Conservation (phyloP, 1,284 basidiomycete species). For the Puccinia hordei region DNA sequence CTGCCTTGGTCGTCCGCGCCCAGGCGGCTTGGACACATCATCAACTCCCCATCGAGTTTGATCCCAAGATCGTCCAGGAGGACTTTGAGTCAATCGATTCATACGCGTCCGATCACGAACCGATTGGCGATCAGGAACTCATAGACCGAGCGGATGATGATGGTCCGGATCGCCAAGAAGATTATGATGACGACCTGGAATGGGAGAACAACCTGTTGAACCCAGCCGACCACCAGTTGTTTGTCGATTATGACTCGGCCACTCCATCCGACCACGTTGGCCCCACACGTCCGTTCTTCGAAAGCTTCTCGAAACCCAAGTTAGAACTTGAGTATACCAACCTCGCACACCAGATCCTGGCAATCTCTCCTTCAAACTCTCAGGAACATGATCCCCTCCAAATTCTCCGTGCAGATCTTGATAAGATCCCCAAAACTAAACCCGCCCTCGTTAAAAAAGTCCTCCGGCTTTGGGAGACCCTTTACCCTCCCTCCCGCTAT, state of each 20-base stretch:
- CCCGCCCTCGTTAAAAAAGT: slow-evolving; percentile 16
- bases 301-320: slow-evolving; percentile 4
- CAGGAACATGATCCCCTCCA: background rate
- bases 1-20: background rate
- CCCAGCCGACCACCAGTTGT: slow-evolving; percentile 2
- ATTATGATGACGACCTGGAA: background rate
- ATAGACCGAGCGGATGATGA: no score
- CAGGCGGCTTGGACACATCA: slow-evolving; percentile 19
- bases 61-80: no score
- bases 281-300: background rate
- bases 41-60: background rate
- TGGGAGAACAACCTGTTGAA: slow-evolving; percentile 11
- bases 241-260: background rate
- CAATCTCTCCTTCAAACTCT: background rate
- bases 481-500: background rate
- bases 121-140: no score
- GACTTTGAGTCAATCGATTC: no score
- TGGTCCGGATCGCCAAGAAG: background rate
- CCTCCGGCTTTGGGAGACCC: slow-evolving; percentile 21
- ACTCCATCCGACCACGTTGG: background rate
- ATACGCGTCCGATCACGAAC: no score
- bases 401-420: no score
- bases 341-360: background rate
- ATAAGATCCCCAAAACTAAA: slow-evolving; percentile 38
- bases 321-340: background rate